Conservation (phyloP, 768 basidiomycete genomes). For the Exidia glandulosa region DNA sequence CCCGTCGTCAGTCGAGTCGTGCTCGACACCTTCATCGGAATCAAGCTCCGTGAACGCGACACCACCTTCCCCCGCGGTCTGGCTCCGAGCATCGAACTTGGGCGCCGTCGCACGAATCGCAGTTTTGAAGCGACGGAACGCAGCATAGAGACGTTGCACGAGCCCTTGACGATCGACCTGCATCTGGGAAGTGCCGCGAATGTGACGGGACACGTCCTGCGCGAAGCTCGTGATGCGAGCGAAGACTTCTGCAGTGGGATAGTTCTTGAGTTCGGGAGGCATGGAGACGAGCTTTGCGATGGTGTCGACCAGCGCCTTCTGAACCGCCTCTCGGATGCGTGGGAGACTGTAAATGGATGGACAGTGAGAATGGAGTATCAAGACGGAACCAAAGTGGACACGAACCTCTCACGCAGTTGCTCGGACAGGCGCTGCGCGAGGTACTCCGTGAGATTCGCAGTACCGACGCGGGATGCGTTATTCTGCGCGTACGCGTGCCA, state of each 20-base stretch:
- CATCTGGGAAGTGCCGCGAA: background rate
- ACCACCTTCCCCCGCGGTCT: background rate
- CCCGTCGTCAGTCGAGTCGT: background rate
- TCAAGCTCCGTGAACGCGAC: background rate
- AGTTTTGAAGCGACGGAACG: background rate
- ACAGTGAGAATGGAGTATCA: background rate
- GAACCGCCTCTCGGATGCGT: background rate
- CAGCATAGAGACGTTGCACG: background rate
- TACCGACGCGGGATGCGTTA: constrained; percentile 27
- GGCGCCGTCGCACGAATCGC: background rate
- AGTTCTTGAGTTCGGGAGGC: background rate
- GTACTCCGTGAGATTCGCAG: constrained; percentile 41
- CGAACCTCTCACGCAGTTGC: constrained; percentile 48
- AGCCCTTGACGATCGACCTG: background rate
- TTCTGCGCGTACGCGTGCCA: background rate
- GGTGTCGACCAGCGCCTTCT: background rate
- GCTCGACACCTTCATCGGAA: background rate
- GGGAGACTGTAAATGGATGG: background rate
- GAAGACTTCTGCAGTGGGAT: background rate
- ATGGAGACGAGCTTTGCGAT: background rate
- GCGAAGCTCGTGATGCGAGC: background rate
- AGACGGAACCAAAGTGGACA: background rate
- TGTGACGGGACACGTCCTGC: background rate
- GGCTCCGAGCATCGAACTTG: background rate
- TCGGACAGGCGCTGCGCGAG: constrained; percentile 53